These are phyloP conservation scores for Flammula alnicola DNA, from an alignment of 1,284 basidiomycete genomes.

Conservation along the genomic window DNA sequence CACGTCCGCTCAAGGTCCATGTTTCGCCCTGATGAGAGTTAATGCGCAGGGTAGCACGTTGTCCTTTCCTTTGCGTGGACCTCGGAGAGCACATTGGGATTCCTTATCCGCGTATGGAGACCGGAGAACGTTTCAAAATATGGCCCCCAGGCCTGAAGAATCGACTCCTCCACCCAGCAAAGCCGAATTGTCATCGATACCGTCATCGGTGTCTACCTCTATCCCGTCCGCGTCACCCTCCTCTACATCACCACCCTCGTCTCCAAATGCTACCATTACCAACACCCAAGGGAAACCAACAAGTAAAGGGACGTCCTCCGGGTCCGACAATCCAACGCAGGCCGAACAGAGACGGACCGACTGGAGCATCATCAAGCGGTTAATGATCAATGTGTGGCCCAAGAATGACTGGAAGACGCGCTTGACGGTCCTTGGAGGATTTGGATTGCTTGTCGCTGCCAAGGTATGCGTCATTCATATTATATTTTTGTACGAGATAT, in stretches of 20 bases:
- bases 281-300: constrained; percentile 3
- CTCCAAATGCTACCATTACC: constrained; percentile 6
- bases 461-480: no score
- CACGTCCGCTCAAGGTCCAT: no score
- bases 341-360: constrained; percentile 68
- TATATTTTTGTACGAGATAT: no score
- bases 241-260: constrained; percentile 6
- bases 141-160: constrained; percentile 25
- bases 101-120: not conserved
- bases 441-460: constrained; percentile 81
- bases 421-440: constrained; percentile 82
- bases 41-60: no score
- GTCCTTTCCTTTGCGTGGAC: not conserved
- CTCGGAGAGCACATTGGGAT: not conserved
- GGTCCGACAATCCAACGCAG: constrained; percentile 31
- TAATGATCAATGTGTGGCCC: constrained; percentile 77
- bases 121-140: constrained; percentile 23
- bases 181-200: no score
- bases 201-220: no score
- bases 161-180: constrained; percentile 12
- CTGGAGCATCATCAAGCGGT: constrained; percentile 67
- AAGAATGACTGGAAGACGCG: constrained; percentile 76
- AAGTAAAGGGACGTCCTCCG: no score
- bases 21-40: no score
- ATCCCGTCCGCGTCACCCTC: no score